Evolutionary conservation across 352 stramenopile species (phyloP).

Genomic region (Globisporangium lucens): DNA sequence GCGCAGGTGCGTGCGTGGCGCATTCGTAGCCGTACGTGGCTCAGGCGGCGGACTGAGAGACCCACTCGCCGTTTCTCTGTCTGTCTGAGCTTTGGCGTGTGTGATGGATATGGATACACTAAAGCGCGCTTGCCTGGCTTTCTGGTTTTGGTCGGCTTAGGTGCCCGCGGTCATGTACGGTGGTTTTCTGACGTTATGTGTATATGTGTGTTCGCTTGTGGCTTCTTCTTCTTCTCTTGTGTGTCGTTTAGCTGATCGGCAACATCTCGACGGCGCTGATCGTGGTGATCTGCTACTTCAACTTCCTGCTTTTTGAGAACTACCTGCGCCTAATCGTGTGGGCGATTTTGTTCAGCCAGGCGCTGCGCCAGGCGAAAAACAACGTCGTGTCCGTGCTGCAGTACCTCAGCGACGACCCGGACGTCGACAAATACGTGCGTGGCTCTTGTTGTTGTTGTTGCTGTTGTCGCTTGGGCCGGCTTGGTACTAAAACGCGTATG

Average conservation of each 20-base stretch:
- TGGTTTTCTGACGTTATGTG: not conserved
- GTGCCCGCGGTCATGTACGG: not conserved
- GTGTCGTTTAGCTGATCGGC: conserved; percentile 54
- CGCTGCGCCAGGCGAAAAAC: conserved; percentile 82
- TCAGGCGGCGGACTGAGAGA: not conserved
- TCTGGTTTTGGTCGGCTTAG: not conserved
- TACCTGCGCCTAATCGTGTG: conserved; percentile 86
- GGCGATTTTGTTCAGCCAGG: conserved; percentile 84
- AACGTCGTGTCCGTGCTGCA: conserved; percentile 79
- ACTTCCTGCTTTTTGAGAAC: conserved; percentile 89
- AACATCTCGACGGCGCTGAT: conserved; percentile 87
- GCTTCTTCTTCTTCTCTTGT: conserved; percentile 3
- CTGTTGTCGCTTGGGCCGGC: not conserved
- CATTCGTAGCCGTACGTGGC: not conserved
- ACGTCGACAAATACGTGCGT: conserved; percentile 70
- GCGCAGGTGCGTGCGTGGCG: conserved; percentile 60
- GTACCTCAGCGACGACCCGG: conserved; percentile 79
- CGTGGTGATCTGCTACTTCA: conserved; percentile 86
- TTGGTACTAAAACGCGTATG: not conserved
- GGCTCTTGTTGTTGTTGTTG: not conserved
- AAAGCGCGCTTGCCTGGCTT: not conserved
- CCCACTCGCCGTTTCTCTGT: not conserved
- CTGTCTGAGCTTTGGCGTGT: not conserved
- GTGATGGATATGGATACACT: not conserved
- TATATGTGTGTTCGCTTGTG: not conserved